phyloP scores from a whole-genome alignment of 441 rosid species.

The Breynia disticha region DNA sequence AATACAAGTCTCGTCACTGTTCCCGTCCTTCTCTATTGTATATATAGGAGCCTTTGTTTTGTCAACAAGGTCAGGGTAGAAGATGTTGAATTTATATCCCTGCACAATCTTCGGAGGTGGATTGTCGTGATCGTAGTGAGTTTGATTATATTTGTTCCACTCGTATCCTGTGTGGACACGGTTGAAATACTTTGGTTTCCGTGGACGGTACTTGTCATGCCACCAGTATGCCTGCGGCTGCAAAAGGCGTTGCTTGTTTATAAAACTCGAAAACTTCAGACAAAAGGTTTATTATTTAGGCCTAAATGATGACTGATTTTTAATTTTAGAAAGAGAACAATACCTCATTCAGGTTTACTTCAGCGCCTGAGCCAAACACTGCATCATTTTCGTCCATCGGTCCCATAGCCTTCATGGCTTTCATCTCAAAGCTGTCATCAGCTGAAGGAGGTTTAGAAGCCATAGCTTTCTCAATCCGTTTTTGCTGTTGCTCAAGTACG shows the following conservation, averaged over 20 bases:
- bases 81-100: conserved; percentile 89
- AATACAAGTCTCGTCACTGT: conserved; percentile 71
- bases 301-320: no score
- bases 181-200: conserved; percentile 91
- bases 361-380: conserved; percentile 80
- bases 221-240: conserved; percentile 81
- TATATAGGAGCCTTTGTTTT: conserved; percentile 74
- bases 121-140: conserved; percentile 94
- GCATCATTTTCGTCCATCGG: conserved; percentile 94
- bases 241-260: not conserved
- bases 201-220: conserved; percentile 95
- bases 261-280: no score
- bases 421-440: conserved; percentile 77
- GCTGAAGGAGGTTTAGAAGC: conserved; percentile 53
- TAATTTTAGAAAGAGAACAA: no score
- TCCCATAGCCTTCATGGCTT: conserved; percentile 93
- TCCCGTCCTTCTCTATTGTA: conserved; percentile 78
- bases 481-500: conserved; percentile 64
- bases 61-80: conserved; percentile 91
- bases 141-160: conserved; percentile 94
- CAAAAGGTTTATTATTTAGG: no score
- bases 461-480: conserved; percentile 62
- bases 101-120: conserved; percentile 94
- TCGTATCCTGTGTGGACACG: conserved; percentile 98
- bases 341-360: conserved; percentile 87